Percentiles rank a stretch among this genome's conserved stretches.
These are phyloP conservation scores for Metrosideros polymorpha DNA, from an alignment of 441 rosid species.

Conservation along the genomic window DNA sequence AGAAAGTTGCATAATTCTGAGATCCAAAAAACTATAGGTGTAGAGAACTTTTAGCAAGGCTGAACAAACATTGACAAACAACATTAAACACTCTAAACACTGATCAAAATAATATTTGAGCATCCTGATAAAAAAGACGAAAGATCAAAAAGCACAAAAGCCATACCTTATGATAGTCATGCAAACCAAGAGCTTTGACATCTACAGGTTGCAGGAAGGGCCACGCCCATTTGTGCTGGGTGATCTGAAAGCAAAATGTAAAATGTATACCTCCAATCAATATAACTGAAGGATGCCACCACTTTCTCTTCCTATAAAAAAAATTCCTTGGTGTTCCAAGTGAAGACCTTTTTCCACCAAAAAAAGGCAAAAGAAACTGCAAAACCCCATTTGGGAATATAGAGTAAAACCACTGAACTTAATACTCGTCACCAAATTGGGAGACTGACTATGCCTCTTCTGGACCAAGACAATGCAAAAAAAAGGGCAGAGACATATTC, in stretches of 20 bases:
- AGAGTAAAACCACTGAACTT: not conserved
- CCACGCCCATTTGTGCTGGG: conserved; percentile 93
- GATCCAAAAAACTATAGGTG: not conserved
- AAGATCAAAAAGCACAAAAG: not conserved
- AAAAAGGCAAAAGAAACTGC: not conserved
- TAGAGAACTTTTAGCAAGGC: not conserved
- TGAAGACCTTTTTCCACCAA: not conserved
- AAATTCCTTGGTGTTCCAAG: not conserved
- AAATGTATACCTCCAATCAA: not conserved
- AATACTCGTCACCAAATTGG: not conserved
- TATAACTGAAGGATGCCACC: not conserved
- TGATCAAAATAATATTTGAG: not conserved
- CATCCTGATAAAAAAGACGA: not conserved
- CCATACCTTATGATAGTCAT: conserved; percentile 82
- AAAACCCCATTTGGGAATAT: not conserved
- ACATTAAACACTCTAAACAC: not conserved
- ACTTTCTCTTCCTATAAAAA: not conserved
- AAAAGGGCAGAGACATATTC: not conserved
- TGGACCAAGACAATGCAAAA: not conserved
- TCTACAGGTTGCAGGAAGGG: conserved; percentile 94
- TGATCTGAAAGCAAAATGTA: conserved; percentile 31
- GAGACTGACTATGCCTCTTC: not conserved
- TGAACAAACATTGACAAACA: not conserved
- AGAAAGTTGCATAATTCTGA: not conserved
- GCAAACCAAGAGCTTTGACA: conserved; percentile 74